phyloP scores from a whole-genome alignment of 495 filamentous ascomycete species.

The Penicillium fimorum region DNA sequence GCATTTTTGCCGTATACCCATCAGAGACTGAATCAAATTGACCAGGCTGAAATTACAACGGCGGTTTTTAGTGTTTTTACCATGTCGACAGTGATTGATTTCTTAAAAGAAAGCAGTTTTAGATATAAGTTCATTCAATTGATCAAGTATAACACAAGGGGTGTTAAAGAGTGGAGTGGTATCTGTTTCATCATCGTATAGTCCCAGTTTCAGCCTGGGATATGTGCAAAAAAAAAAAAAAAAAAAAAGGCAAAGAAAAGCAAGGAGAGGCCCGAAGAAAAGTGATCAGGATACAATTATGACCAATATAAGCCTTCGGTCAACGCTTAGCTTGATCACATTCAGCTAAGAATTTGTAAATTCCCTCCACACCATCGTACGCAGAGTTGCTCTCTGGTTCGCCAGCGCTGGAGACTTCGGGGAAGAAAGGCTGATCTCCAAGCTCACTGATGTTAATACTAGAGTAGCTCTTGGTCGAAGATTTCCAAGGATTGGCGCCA shows the following conservation, averaged over 20 bases:
- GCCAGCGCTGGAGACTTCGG: slow-evolving; percentile 33
- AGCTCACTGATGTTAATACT: slow-evolving; percentile 55
- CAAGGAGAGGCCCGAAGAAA: neutral
- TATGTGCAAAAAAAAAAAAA: slow-evolving; percentile 1
- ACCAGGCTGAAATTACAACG: neutral
- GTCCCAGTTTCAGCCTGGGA: slow-evolving; percentile 10
- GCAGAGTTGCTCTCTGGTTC: slow-evolving; percentile 48
- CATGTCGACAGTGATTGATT: neutral
- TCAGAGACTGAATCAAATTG: neutral
- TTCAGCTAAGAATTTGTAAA: slow-evolving; percentile 83
- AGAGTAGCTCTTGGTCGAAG: slow-evolving; percentile 46
- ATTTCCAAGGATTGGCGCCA: slow-evolving; percentile 50
- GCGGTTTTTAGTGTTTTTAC: neutral
- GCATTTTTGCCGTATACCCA: too few relatives aligned
- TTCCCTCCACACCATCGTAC: slow-evolving; percentile 80
- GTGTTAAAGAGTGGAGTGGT: slow-evolving; percentile 30
- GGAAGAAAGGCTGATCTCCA: slow-evolving; percentile 44
- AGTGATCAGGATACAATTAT: neutral
- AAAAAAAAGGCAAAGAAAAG: neutral
- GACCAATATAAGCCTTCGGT: neutral
- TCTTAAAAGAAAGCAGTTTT: neutral
- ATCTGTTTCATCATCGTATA: slow-evolving; percentile 23
- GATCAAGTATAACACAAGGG: slow-evolving; percentile 5
- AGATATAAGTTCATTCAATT: neutral
- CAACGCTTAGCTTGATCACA: slow-evolving; percentile 61